Conservation (phyloP, 306 rosid species). For the Cicer cuneatum region DNA sequence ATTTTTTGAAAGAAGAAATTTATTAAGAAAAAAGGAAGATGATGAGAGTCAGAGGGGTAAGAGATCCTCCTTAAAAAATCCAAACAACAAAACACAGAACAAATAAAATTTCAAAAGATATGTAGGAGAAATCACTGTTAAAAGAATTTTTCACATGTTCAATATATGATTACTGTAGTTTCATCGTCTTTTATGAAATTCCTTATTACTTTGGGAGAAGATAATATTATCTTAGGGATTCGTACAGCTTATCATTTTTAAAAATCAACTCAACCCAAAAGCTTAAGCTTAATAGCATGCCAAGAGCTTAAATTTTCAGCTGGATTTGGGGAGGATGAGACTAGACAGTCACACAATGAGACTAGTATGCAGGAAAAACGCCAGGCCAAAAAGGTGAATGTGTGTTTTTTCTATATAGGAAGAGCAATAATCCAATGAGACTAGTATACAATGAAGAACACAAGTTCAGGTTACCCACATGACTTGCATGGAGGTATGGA, state of each 20-base stretch:
- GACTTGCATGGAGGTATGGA: background rate
- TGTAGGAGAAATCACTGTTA: conserved; percentile 13
- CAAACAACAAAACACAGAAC: background rate
- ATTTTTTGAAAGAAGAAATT: conserved; percentile 37
- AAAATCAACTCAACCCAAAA: background rate
- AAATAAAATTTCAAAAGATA: conserved; percentile 20
- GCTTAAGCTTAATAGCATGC: background rate
- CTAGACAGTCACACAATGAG: no score
- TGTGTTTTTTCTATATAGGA: no score
- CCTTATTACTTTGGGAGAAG: background rate
- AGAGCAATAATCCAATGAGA: no score
- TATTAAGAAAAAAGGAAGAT: conserved; percentile 26
- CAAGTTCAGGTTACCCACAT: background rate
- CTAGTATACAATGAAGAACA: no score
- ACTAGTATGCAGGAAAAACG: no score
- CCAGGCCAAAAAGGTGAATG: no score
- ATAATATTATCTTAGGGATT: conserved; percentile 11
- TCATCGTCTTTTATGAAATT: conserved; percentile 5
- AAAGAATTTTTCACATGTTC: background rate
- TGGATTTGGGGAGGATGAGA: no score
- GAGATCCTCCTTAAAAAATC: conserved; percentile 17
- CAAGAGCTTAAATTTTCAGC: no score
- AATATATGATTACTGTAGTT: background rate
- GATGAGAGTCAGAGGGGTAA: background rate
- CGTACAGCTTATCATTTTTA: background rate